These are phyloP conservation scores for Plasmodium billcollinsi DNA, from an alignment of 169 alveolate genomes.

Conservation along the genomic window DNA sequence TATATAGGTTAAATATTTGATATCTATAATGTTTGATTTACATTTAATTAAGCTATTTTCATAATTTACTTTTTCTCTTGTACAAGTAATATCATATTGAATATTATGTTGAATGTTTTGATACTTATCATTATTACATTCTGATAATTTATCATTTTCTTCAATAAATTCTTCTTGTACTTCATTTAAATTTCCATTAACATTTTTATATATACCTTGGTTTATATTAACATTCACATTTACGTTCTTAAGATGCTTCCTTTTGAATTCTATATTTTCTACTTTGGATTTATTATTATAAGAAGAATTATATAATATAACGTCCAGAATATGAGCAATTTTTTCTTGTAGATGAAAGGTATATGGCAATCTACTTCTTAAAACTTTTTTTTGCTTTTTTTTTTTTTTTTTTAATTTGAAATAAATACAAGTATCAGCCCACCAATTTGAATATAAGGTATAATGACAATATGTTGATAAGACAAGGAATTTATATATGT, in stretches of 20 bases:
- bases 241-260: no score
- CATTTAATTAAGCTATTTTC: no score
- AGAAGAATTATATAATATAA: conserved; percentile 1
- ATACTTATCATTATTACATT: no score
- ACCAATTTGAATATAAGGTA: conserved; percentile 46
- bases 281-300: no score
- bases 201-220: not conserved
- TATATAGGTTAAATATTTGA: conserved; percentile 32
- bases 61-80: no score
- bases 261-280: no score
- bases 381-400: conserved; percentile 10
- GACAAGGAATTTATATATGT: conserved; percentile 8
- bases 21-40: not conserved
- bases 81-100: no score
- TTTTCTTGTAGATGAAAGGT: conserved; percentile 34
- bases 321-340: conserved; percentile 29
- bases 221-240: no score
- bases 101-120: no score
- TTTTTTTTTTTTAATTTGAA: conserved; percentile 24
- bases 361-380: conserved; percentile 33
- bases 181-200: not conserved
- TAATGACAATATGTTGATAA: conserved; percentile 50
- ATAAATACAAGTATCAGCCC: conserved; percentile 49
- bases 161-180: not conserved
- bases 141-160: no score